Evolutionary conservation across 2,329 filamentous ascomycete genomes (phyloP).

Genomic region (Fusarium protoensiforme): DNA sequence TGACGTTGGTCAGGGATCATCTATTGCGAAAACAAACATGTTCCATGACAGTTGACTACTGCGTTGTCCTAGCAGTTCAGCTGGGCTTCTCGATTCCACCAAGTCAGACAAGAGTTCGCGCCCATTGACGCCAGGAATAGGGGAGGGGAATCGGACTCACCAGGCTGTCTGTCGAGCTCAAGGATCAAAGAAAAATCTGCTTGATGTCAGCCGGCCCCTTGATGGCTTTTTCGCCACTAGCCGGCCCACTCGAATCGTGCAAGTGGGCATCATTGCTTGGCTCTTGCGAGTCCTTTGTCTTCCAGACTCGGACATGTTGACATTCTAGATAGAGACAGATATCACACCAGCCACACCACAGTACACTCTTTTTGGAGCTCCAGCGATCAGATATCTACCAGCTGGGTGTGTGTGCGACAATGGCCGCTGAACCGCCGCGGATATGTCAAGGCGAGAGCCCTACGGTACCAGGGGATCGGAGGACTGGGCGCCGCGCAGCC

Average conservation of each 20-base stretch:
- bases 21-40: background rate
- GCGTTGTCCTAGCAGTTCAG: background rate
- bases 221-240: constrained; percentile 13
- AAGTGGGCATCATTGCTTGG: background rate
- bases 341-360: background rate
- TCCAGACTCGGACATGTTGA: background rate
- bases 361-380: background rate
- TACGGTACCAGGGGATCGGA: background rate
- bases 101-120: background rate
- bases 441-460: background rate
- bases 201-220: background rate
- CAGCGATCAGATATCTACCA: background rate
- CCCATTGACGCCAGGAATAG: background rate
- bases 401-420: background rate
- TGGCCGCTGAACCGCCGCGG: background rate
- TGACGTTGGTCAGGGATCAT: background rate
- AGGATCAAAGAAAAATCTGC: constrained; percentile 9
- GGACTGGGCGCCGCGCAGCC: background rate
- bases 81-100: background rate
- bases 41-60: background rate
- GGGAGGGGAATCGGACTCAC: background rate
- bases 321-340: background rate
- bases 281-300: background rate
- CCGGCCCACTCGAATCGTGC: constrained; percentile 3
- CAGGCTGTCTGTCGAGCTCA: background rate